Percentiles rank a stretch among this genome's conserved stretches.
phyloP scores from a whole-genome alignment of 768 basidiomycete species.

The Boletus insuetus region DNA sequence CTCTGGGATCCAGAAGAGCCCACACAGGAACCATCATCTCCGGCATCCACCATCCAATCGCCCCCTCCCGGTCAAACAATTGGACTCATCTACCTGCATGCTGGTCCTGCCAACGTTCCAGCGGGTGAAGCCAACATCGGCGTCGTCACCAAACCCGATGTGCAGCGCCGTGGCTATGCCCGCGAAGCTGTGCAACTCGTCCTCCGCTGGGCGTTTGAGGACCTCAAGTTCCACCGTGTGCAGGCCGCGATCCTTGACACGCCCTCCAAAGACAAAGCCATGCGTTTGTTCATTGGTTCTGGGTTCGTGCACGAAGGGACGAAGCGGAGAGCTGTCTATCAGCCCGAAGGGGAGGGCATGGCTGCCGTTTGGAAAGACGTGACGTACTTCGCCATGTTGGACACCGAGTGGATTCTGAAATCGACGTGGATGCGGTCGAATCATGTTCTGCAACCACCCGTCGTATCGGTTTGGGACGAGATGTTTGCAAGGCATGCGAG shows the following conservation, averaged over 20 bases:
- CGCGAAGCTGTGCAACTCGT: slow-evolving; percentile 44
- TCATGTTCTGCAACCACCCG: slow-evolving; percentile 17
- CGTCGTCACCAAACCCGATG: slow-evolving; percentile 40
- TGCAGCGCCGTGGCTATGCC: slow-evolving; percentile 44
- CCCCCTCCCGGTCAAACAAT: background rate
- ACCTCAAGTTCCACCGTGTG: slow-evolving; percentile 34
- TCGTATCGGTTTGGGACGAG: slow-evolving; percentile 58
- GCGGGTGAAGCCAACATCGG: slow-evolving; percentile 55
- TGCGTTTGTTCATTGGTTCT: slow-evolving; percentile 45
- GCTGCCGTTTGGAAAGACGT: slow-evolving; percentile 54
- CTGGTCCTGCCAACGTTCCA: slow-evolving; percentile 13
- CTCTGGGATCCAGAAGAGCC: background rate
- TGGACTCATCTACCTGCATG: slow-evolving; percentile 30
- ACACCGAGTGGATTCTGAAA: slow-evolving; percentile 55
- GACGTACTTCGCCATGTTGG: slow-evolving; percentile 58
- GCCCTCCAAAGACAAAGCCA: slow-evolving; percentile 40
- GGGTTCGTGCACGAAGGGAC: slow-evolving; percentile 66
- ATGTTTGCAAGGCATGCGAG: slow-evolving; percentile 53
- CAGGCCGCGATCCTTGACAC: slow-evolving; percentile 45
- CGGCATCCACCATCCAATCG: background rate
- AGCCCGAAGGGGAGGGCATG: slow-evolving; percentile 36
- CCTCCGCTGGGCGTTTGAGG: slow-evolving; percentile 44
- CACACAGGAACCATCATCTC: too few species aligned
- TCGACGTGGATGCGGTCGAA: slow-evolving; percentile 16
- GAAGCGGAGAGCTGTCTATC: slow-evolving; percentile 52